Evolutionary conservation across 1,139 yeast genomes (phyloP).

Genomic region (Wickerhamiella infanticola): DNA sequence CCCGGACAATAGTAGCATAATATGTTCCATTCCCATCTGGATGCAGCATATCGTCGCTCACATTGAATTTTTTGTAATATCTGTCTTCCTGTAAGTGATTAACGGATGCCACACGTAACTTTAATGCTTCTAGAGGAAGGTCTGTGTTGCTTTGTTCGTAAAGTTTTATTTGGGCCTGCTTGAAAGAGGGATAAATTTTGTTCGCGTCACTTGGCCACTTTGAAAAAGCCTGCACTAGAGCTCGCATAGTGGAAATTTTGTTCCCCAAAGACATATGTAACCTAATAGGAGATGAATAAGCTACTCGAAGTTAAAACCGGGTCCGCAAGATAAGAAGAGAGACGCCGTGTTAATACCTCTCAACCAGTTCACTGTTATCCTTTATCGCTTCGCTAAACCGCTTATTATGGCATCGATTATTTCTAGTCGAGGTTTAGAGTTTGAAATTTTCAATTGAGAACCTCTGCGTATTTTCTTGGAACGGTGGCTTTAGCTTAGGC

Average conservation of each 20-base stretch:
- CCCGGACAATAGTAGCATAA: constrained; percentile 53
- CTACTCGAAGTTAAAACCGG: too few species aligned
- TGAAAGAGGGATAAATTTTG: constrained; percentile 22
- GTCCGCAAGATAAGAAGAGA: too few species aligned
- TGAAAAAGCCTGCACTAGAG: constrained; percentile 10
- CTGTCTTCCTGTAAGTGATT: constrained; percentile 15
- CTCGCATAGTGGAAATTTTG: constrained; percentile 14
- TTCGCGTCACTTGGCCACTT: constrained; percentile 20
- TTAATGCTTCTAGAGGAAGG: constrained; percentile 15
- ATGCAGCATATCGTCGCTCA: constrained; percentile 39
- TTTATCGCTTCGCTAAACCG: too few species aligned
- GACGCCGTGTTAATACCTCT: too few species aligned
- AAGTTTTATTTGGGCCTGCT: constrained; percentile 18
- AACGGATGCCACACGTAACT: constrained; percentile 18
- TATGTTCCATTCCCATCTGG: constrained; percentile 80
- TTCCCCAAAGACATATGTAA: constrained; percentile 12
- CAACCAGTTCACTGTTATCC: too few species aligned
- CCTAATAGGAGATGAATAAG: too few species aligned
- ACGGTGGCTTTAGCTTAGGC: too few species aligned
- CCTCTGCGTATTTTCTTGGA: too few species aligned
- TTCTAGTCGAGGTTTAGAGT: too few species aligned
- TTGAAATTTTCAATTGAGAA: too few species aligned
- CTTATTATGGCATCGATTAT: too few species aligned
- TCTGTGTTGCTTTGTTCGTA: constrained; percentile 17
- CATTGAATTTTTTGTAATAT: constrained; percentile 18